phyloP scores from a whole-genome alignment of 2,329 filamentous ascomycete species.

The Davidsoniella neocaledoniae region DNA sequence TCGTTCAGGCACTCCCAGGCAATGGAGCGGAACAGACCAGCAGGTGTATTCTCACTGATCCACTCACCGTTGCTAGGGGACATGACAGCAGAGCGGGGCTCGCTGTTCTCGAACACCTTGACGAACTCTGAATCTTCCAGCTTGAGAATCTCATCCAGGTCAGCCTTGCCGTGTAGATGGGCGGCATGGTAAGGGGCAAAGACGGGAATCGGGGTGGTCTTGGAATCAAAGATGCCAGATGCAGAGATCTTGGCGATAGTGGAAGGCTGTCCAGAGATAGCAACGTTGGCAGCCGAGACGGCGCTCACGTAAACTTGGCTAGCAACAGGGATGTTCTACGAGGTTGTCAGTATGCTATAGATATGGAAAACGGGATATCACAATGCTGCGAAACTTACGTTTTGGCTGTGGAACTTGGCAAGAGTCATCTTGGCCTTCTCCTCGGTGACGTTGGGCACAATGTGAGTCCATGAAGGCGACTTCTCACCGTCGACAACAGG shows the following conservation, averaged over 20 bases:
- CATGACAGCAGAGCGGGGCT: constrained; percentile 31
- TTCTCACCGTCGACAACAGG: constrained; percentile 20
- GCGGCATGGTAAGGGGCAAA: constrained; percentile 40
- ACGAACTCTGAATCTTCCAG: constrained; percentile 25
- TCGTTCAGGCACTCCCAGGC: constrained; percentile 34
- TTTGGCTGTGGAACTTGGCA: constrained; percentile 38
- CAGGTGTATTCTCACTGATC: constrained; percentile 25
- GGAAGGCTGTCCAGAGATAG: constrained; percentile 37
- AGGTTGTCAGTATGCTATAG: not conserved
- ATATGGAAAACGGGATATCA: not conserved
- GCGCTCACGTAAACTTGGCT: constrained; percentile 37
- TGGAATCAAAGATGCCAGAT: constrained; percentile 23
- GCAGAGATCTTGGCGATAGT: constrained; percentile 29
- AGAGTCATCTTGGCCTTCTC: constrained; percentile 33
- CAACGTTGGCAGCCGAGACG: constrained; percentile 29
- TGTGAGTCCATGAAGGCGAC: constrained; percentile 49
- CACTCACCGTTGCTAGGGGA: constrained; percentile 31
- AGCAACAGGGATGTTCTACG: constrained; percentile 23
- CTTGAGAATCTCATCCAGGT: constrained; percentile 29
- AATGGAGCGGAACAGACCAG: constrained; percentile 25
- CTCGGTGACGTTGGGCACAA: constrained; percentile 40
- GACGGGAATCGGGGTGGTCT: constrained; percentile 32
- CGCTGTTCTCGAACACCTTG: constrained; percentile 25
- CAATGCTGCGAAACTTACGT: constrained; percentile 22
- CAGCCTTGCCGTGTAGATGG: constrained; percentile 30